These are phyloP conservation scores for Jatropha multifida DNA, from an alignment of 441 rosid species.

Conservation along the genomic window DNA sequence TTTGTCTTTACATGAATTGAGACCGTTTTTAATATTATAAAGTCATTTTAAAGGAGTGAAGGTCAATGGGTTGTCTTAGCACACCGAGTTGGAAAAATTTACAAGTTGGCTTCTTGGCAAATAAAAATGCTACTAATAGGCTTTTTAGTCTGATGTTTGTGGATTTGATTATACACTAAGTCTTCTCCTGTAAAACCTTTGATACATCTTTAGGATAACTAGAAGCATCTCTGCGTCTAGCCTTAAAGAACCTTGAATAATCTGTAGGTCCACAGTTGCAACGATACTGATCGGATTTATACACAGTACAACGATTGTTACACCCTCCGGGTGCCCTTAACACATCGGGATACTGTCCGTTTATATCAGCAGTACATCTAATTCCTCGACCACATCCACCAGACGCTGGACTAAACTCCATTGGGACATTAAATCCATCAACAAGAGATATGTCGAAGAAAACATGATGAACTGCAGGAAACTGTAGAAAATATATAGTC, in stretches of 20 bases:
- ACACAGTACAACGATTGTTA: slow-evolving; percentile 41
- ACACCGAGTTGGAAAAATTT: too few relatives aligned
- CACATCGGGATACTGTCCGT: slow-evolving; percentile 38
- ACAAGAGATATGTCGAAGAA: slow-evolving; percentile 52
- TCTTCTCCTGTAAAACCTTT: too few relatives aligned
- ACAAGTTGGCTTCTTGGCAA: too few relatives aligned
- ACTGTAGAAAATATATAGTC: too few relatives aligned
- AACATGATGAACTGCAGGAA: background rate
- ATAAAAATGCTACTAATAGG: too few relatives aligned
- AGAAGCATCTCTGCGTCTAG: slow-evolving; percentile 44
- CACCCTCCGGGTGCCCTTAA: slow-evolving; percentile 44
- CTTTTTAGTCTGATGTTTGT: background rate
- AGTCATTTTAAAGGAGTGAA: too few relatives aligned
- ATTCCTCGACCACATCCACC: background rate
- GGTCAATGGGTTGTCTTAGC: too few relatives aligned
- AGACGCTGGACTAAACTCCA: slow-evolving; percentile 36
- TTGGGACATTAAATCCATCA: slow-evolving; percentile 60
- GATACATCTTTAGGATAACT: slow-evolving; percentile 57
- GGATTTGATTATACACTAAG: slow-evolving; percentile 44
- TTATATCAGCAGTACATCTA: slow-evolving; percentile 39
- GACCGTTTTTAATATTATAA: too few relatives aligned
- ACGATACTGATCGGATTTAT: slow-evolving; percentile 42
- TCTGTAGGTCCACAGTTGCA: slow-evolving; percentile 35
- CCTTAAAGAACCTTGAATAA: slow-evolving; percentile 43
- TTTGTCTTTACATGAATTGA: too few relatives aligned